A percentile compares a stretch with the other conserved stretches of the same genome.
These are phyloP conservation scores for Xenoacremonium recifei DNA, from an alignment of 2,329 filamentous ascomycete genomes.

Conservation along the genomic window DNA sequence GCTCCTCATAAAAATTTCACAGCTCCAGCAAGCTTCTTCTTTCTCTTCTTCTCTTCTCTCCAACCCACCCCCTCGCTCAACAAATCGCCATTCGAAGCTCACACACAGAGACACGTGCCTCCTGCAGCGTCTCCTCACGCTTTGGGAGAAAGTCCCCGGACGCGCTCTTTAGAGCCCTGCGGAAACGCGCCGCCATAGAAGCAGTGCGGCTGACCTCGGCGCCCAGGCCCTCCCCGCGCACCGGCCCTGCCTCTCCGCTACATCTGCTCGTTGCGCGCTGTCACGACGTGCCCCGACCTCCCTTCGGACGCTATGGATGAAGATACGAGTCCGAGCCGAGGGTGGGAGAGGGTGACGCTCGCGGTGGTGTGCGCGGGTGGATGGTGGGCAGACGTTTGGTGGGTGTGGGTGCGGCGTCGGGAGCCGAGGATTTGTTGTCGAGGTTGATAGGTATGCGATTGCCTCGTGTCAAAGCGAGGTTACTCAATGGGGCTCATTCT, in stretches of 20 bases:
- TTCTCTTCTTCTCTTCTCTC: conserved; percentile 16
- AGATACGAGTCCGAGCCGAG: conserved; percentile 76
- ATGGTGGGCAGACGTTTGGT: conserved; percentile 49
- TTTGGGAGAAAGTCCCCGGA: conserved; percentile 99
- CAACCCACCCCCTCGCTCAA: conserved; percentile 79
- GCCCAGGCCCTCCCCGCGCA: conserved; percentile 50
- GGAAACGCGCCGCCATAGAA: conserved; percentile 99
- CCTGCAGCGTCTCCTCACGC: conserved; percentile 48
- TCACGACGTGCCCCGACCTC: conserved; percentile 32
- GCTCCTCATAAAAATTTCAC: conserved; percentile 26
- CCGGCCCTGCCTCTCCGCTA: conserved; percentile 44
- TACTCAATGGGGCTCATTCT: conserved; percentile 99
- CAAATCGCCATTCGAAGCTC: conserved; percentile 99
- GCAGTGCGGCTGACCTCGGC: conserved; percentile 86
- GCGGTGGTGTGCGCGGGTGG: conserved; percentile 23
- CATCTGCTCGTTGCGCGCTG: conserved; percentile 31
- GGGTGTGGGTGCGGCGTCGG: conserved; percentile 39
- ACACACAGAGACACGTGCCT: conserved; percentile 69
- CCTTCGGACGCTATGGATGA: conserved; percentile 65
- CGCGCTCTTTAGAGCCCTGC: conserved; percentile 61
- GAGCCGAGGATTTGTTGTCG: conserved; percentile 77
- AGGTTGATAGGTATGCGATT: conserved; percentile 99
- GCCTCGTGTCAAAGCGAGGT: conserved; percentile 62
- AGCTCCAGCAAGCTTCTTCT: background rate
- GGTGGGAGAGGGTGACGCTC: conserved; percentile 13